phyloP scores from a whole-genome alignment of 441 rosid species.

The Caryocar brasiliense region DNA sequence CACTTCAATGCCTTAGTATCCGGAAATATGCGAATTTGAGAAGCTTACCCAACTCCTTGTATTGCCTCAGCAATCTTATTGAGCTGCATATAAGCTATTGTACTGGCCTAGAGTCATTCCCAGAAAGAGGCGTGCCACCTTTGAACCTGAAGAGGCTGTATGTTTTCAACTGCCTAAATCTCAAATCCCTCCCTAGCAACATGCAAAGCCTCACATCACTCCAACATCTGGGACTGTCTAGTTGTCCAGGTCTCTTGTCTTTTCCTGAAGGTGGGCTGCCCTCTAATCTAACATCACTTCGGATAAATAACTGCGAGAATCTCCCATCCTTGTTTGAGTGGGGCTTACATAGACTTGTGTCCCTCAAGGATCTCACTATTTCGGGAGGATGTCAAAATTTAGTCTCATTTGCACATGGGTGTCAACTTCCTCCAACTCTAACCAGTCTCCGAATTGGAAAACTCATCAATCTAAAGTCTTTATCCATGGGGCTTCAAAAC shows the following conservation, averaged over 20 bases:
- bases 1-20: too few species aligned
- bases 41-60: too few species aligned
- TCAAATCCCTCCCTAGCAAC: constrained; percentile 3
- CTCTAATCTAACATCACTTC: background rate
- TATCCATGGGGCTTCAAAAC: background rate
- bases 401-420: constrained; percentile 3
- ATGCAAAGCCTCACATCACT: constrained; percentile 5
- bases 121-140: constrained; percentile 3
- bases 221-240: background rate
- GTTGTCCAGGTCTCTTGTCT: background rate
- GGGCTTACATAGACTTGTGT: constrained; percentile 1
- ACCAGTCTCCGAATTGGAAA: background rate
- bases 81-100: constrained; percentile 6
- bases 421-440: background rate
- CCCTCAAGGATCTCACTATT: constrained; percentile 1
- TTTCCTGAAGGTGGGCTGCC: constrained; percentile 7
- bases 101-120: constrained; percentile 1
- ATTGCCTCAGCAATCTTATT: background rate
- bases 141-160: constrained; percentile 2
- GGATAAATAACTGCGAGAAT: constrained; percentile 1
- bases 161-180: constrained; percentile 5
- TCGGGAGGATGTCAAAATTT: constrained; percentile 5
- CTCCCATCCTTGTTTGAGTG: constrained; percentile 1
- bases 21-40: too few species aligned
- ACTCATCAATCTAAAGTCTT: background rate